A percentile compares a stretch with the other conserved stretches of the same genome.
phyloP scores from a whole-genome alignment of 192 early-diverging fungal species.

The Mycoemilia scoparia region DNA sequence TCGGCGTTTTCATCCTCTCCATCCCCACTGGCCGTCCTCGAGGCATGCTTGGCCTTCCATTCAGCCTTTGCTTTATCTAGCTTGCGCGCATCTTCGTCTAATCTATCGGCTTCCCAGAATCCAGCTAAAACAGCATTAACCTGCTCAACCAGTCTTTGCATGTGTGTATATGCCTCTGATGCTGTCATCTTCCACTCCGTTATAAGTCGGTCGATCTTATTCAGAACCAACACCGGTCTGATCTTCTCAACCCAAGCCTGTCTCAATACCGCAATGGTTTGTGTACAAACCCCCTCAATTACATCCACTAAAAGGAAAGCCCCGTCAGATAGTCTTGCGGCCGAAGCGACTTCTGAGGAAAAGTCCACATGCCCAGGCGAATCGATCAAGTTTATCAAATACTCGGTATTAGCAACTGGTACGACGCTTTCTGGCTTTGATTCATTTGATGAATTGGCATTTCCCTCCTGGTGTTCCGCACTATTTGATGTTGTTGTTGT shows the following conservation, averaged over 20 bases:
- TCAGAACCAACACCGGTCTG: conserved; percentile 81
- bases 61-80: conserved; percentile 46
- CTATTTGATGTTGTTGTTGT: no score
- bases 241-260: conserved; percentile 91
- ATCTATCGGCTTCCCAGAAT: conserved; percentile 74
- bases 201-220: conserved; percentile 94
- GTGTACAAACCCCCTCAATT: conserved; percentile 98
- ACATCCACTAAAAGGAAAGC: conserved; percentile 90
- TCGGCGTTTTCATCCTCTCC: conserved; percentile 30
- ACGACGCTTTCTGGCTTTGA: no score
- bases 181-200: conserved; percentile 86
- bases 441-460: background rate
- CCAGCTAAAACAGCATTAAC: conserved; percentile 92
- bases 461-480: background rate
- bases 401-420: conserved; percentile 33
- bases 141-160: conserved; percentile 91
- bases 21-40: conserved; percentile 6
- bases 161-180: conserved; percentile 75
- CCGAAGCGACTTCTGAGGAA: conserved; percentile 96
- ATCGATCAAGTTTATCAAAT: conserved; percentile 92
- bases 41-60: conserved; percentile 25
- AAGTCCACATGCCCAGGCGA: conserved; percentile 98
- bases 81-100: conserved; percentile 52
- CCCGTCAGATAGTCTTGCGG: conserved; percentile 90
- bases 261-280: conserved; percentile 88